Base-by-base conservation (phyloP, 2,329 filamentous ascomycete species). In the Penicillium sp. region DNA sequence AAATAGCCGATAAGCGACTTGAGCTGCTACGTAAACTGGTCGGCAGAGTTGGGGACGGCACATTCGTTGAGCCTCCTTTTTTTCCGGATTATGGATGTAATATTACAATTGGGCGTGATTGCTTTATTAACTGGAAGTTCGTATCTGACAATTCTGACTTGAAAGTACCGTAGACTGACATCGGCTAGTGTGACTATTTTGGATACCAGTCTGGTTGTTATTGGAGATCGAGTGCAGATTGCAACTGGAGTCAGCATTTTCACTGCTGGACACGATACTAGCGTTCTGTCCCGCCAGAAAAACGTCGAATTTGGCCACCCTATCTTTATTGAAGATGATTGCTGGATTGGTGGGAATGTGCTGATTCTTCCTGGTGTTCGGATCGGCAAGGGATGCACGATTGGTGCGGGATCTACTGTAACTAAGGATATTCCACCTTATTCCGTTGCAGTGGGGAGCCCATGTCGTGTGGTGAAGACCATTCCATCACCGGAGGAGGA, bases 271-370 rank as follows among this genome's bases (percentile, higher is more conserved):
- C 82, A 84, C 57, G 80, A 83, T 59, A 75, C 75, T 0, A 79
- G 79, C 42, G 75, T 83, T 5, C 70, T 77, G 41, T 78, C 73
- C 22, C 74, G 81, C 1, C 68, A 77, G 14, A 77, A 79, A 7
- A 75, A 77, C 33, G 70, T 83, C 0, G 92, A 96, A 71, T 67
- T 77, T 8, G 92, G 90, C 0, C 85, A 83, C 62, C 83, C 88
- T 9, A 89, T 96, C 58, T 81, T 78, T 31, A 85, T 96, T 51
- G 90, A 87, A 0, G 87, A 73, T 27, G 74, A 77, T 27, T 77
- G 69, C 55, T 74, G 78, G 78, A 76, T 80, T 51, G 77, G 77
- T 1, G 78, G 75, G 0, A 73, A 75, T 56, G 75, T 74, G 2
- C 68, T 71, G 11, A 70, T 76, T 44, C 56, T 76, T 20, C 68